Percentiles rank a stretch among this genome's conserved stretches.
These are phyloP conservation scores for Phialocephala sp. DNA, from an alignment of 2,329 filamentous ascomycete species.

Conservation along the genomic window DNA sequence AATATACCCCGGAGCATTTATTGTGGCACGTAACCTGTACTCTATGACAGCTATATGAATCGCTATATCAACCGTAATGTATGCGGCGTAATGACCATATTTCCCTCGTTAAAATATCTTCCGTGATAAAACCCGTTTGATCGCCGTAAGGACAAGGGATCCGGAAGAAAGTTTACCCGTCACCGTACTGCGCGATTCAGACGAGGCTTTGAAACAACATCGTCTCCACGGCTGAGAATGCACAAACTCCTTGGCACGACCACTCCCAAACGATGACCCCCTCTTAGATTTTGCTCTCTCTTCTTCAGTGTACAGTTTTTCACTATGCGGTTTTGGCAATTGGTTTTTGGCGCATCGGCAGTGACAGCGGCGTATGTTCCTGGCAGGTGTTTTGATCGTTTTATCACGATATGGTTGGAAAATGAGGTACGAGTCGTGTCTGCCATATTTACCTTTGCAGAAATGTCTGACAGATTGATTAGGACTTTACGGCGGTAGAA, in stretches of 20 bases:
- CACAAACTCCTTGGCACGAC: slow-evolving; percentile 5
- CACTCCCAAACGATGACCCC: background rate
- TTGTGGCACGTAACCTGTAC: slow-evolving; percentile 7
- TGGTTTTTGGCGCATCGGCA: slow-evolving; percentile 19
- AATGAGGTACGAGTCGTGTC: slow-evolving; percentile 50
- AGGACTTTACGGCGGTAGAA: slow-evolving; percentile 53
- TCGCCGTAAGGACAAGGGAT: background rate
- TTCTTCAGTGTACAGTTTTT: slow-evolving; percentile 3
- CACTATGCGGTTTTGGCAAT: slow-evolving; percentile 28
- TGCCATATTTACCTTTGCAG: background rate
- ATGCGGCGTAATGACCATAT: background rate
- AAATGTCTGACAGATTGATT: background rate
- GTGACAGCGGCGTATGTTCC: slow-evolving; percentile 36
- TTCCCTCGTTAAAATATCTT: background rate
- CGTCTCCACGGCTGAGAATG: background rate
- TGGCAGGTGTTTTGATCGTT: slow-evolving; percentile 64
- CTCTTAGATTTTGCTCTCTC: background rate
- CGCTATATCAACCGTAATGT: background rate
- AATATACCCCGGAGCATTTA: slow-evolving; percentile 34
- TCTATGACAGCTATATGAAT: background rate
- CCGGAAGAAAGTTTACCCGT: slow-evolving; percentile 1
- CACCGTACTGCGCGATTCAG: slow-evolving; percentile 44
- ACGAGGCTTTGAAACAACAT: slow-evolving; percentile 20
- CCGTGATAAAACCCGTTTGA: background rate
- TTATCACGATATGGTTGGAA: slow-evolving; percentile 68